Evolutionary conservation across 2,329 filamentous ascomycete genomes (phyloP), one percentile per base, ranked within the genome.

Genomic region (Cephalotrichum gorgonifer): DNA sequence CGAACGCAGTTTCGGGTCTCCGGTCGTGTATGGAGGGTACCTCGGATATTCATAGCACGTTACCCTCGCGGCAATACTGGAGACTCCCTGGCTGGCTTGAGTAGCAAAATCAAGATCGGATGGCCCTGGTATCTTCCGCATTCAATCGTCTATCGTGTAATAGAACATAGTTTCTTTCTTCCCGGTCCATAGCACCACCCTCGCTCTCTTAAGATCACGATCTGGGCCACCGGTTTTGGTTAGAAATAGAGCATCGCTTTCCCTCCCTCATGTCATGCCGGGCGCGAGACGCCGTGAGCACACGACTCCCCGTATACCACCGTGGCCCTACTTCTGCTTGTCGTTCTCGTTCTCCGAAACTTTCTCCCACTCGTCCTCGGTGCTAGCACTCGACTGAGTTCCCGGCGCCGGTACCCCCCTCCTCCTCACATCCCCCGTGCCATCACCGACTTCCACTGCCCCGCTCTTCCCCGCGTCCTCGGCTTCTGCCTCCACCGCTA

Each of bases 301-400:
- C 17, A 25, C 22, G 15, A 20, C 14, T 5, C 30, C 20, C 25
- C 22, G 30, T 22, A 5, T 14, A 27, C 14, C 8, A 22, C 22
- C n/a, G n/a, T n/a, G n/a, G n/a, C n/a, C n/a, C 33, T 41, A 48
- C 39, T 48, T 77, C 52, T 73, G 72, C 64, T 79, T 79, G 55
- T 78, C 75, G 57, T 73, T 74, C 71, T 81, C 79, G 51, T 74
- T 79, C 64, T 86, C 85, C 22, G 87, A 88, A 4, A 97, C 85
- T 73, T 93, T 94, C 72, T 96, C 91, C 91, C 91, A 97, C 68
- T 97, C 91, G 60, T 91, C 91, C 69, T 97, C 91, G 4, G 90
- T 96, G 66, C 88, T 91, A 20, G 66, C 74, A 47, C 75, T 73
- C 43, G 76, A 81, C 63, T 74, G 78, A 23, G 68, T 71, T 33